These are phyloP conservation scores for Ehretia macrophylla DNA, from an alignment of 257 asterid genomes.

Conservation along the genomic window DNA sequence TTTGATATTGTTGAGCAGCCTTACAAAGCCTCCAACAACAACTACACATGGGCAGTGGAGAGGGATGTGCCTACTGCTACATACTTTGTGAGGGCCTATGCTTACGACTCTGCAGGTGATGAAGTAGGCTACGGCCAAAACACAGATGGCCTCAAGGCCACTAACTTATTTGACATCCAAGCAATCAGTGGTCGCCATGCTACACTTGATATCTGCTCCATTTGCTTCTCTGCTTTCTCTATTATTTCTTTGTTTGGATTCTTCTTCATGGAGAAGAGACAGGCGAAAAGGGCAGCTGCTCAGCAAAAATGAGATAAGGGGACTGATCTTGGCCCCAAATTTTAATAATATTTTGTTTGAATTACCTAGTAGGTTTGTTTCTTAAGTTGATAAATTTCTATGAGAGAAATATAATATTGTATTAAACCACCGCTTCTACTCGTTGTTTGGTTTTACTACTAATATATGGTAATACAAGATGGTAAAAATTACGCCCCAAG, in stretches of 20 bases:
- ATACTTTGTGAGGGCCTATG: slow-evolving; percentile 43
- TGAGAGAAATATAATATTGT: no score
- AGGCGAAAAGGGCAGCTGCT: slow-evolving; percentile 14
- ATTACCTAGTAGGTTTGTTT: no score
- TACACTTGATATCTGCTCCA: slow-evolving; percentile 47
- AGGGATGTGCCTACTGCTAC: slow-evolving; percentile 37
- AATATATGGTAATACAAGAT: no score
- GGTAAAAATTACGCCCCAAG: no score
- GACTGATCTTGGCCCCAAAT: no score
- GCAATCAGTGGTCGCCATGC: slow-evolving; percentile 58
- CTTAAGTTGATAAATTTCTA: no score
- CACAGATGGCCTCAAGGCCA: slow-evolving; percentile 29
- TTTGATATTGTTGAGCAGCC: slow-evolving; percentile 26
- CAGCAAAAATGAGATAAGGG: neutral
- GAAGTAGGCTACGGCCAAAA: slow-evolving; percentile 65
- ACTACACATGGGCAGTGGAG: slow-evolving; percentile 18
- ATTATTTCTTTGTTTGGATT: slow-evolving; percentile 57
- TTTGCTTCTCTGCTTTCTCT: slow-evolving; percentile 69
- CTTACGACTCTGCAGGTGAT: slow-evolving; percentile 15
- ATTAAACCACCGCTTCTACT: no score
- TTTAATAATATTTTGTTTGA: no score
- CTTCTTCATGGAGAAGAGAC: slow-evolving; percentile 65
- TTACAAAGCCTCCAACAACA: slow-evolving; percentile 20
- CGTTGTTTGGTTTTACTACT: no score
- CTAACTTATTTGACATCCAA: slow-evolving; percentile 43